Conservation (phyloP, 2,329 filamentous ascomycete species). For the Paecilomyces sp. region DNA sequence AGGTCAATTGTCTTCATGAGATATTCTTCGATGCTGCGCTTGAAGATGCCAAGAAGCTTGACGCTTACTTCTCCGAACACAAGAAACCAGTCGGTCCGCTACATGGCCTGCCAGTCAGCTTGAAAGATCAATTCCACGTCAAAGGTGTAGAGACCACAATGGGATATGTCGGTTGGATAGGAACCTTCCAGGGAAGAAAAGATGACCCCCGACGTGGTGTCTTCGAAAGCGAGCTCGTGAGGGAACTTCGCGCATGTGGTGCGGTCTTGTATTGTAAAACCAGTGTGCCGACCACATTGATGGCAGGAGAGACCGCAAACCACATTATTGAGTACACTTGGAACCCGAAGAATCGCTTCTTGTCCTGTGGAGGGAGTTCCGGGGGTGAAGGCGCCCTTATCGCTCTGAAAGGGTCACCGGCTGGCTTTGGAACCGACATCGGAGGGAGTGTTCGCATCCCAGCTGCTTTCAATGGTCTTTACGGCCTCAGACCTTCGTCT, state of each 20-base stretch:
- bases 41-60: conserved; percentile 41
- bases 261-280: conserved; percentile 52
- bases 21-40: conserved; percentile 49
- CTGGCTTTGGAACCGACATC: conserved; percentile 53
- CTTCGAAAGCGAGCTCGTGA: conserved; percentile 53
- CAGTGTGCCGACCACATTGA: conserved; percentile 48
- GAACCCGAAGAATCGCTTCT: conserved; percentile 50
- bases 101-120: conserved; percentile 54
- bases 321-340: conserved; percentile 53
- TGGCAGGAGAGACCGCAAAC: conserved; percentile 55
- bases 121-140: conserved; percentile 44
- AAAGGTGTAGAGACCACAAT: conserved; percentile 50
- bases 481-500: conserved; percentile 47
- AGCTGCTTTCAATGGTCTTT: conserved; percentile 53
- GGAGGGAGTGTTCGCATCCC: conserved; percentile 54
- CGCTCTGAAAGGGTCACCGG: conserved; percentile 45
- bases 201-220: conserved; percentile 43
- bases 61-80: conserved; percentile 38
- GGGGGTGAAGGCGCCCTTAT: conserved; percentile 54
- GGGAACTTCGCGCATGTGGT: conserved; percentile 46
- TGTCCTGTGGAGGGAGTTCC: conserved; percentile 51
- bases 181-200: conserved; percentile 50
- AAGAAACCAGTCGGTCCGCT: conserved; percentile 49
- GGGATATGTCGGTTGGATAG: conserved; percentile 62
- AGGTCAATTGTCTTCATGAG: conserved; percentile 48